Evolutionary conservation across 1,284 basidiomycete species (phyloP).

Genomic region (Ceratobasidium sp.): DNA sequence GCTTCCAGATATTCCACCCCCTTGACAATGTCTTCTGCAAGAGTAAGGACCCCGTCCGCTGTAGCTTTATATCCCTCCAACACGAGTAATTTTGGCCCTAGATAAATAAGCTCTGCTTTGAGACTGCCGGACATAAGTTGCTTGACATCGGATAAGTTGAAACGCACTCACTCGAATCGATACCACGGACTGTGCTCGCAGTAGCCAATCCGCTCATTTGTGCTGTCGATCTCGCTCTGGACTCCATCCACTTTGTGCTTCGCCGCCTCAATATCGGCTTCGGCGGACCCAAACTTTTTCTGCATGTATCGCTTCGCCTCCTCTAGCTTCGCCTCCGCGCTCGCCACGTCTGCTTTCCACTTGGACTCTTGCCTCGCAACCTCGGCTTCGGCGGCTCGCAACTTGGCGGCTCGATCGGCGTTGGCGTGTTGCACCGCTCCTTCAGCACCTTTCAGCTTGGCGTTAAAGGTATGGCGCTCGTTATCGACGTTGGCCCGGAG

Average conservation of each 20-base stretch:
- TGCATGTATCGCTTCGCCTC: neutral
- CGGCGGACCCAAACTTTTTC: constrained; percentile 1
- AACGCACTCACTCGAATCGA: neutral
- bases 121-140: neutral
- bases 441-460: neutral
- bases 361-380: neutral
- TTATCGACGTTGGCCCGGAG: neutral
- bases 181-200: neutral
- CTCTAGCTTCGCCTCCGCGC: neutral
- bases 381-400: neutral
- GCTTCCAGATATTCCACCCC: too few relatives aligned
- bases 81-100: neutral
- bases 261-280: neutral
- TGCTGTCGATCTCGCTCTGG: constrained; percentile 11
- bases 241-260: neutral
- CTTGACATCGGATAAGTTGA: neutral
- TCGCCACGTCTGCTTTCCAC: neutral
- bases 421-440: neutral
- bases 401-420: neutral
- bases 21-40: too few relatives aligned
- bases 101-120: neutral
- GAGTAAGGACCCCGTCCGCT: too few relatives aligned
- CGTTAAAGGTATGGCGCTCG: neutral
- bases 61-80: too few relatives aligned
- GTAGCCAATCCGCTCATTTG: neutral